phyloP scores from a whole-genome alignment of 345 rosid species.

The Camelina neglecta region DNA sequence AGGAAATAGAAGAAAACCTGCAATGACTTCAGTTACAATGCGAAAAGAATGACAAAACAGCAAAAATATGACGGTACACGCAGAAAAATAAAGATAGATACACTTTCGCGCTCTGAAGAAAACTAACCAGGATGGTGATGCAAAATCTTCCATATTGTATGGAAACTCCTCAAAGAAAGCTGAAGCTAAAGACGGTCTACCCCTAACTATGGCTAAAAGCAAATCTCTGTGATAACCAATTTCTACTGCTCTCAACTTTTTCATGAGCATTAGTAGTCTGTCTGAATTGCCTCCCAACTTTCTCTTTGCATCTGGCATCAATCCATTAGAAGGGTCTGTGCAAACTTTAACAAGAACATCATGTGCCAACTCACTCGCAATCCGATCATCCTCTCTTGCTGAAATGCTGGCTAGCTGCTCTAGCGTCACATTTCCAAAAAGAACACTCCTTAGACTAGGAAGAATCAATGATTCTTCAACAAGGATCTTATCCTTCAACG shows the following conservation, averaged over 20 bases:
- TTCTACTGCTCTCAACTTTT: constrained; percentile 79
- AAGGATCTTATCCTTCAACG: constrained; percentile 67
- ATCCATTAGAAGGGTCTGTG: constrained; percentile 84
- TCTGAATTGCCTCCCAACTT: constrained; percentile 71
- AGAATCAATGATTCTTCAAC: constrained; percentile 72
- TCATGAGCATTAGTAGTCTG: constrained; percentile 79
- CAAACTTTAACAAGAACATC: constrained; percentile 69
- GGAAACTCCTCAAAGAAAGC: constrained; percentile 86
- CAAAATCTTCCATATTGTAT: constrained; percentile 79
- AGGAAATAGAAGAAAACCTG: constrained; percentile 82
- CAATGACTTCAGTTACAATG: constrained; percentile 56
- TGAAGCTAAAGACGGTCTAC: constrained; percentile 72
- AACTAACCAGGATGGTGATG: constrained; percentile 84
- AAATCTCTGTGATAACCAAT: constrained; percentile 71
- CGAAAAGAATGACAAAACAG: constrained; percentile 23
- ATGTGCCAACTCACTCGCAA: constrained; percentile 68
- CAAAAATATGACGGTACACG: not conserved
- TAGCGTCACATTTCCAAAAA: constrained; percentile 81
- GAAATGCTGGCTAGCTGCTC: constrained; percentile 74
- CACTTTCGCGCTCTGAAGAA: constrained; percentile 26
- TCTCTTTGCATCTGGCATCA: constrained; percentile 79
- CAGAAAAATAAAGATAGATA: constrained; percentile 33
- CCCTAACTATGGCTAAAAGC: constrained; percentile 73
- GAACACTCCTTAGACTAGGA: constrained; percentile 85
- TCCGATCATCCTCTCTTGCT: constrained; percentile 61